These are phyloP conservation scores for Coriolopsis trogii DNA, from an alignment of 1,284 basidiomycete genomes.

Conservation along the genomic window DNA sequence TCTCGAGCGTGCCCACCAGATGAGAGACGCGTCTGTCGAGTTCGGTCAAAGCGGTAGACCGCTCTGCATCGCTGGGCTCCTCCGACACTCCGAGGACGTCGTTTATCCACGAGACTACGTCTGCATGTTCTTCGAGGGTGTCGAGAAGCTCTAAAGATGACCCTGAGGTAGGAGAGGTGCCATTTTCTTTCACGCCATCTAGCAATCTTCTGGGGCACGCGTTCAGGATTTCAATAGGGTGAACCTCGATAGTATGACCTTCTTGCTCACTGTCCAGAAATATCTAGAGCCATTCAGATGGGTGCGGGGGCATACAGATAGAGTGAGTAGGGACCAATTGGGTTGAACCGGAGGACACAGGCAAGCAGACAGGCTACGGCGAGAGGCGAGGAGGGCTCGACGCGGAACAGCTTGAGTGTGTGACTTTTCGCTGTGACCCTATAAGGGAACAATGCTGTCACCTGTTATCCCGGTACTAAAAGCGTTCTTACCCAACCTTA, in stretches of 20 bases:
- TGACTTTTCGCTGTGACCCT: too few relatives aligned
- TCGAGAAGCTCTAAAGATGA: conserved; percentile 25
- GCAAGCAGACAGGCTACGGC: too few relatives aligned
- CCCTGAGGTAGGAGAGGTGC: conserved; percentile 1
- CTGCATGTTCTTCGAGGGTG: conserved; percentile 43
- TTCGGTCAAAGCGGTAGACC: conserved; percentile 54
- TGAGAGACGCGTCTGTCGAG: conserved; percentile 76
- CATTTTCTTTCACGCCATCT: background rate
- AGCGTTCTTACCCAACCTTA: too few relatives aligned
- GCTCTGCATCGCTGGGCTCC: conserved; percentile 26
- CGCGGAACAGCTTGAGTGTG: too few relatives aligned
- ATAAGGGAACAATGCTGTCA: too few relatives aligned
- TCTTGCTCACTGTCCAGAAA: conserved; percentile 23
- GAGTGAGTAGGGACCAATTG: too few relatives aligned
- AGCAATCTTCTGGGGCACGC: conserved; percentile 5
- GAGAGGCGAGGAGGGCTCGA: too few relatives aligned
- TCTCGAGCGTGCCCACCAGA: conserved; percentile 76
- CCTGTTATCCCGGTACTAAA: too few relatives aligned
- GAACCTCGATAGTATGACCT: conserved; percentile 9
- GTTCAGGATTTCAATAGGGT: conserved; percentile 25
- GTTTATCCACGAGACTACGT: conserved; percentile 71
- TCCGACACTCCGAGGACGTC: conserved; percentile 44
- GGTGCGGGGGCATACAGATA: background rate
- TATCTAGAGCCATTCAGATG: conserved; percentile 7
- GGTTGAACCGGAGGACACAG: too few relatives aligned